A percentile compares a stretch with the other conserved stretches of the same genome.
Conservation (phyloP, 2,329 filamentous ascomycete genomes). For the Niveomyces coronatus region DNA sequence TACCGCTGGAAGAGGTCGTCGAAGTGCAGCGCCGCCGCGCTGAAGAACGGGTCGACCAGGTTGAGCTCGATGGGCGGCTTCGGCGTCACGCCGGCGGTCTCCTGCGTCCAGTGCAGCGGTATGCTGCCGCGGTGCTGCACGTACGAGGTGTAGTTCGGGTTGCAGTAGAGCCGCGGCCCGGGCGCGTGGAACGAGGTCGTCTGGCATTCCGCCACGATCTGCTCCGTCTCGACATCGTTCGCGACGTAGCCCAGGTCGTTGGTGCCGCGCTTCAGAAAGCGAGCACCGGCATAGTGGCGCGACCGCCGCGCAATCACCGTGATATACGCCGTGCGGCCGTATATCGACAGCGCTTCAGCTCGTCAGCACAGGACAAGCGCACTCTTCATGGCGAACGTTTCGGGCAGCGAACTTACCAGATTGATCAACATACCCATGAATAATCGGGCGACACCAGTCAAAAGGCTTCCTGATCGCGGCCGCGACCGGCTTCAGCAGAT, state of each 20-base stretch:
- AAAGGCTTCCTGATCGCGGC: conserved; percentile 66
- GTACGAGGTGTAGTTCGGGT: conserved; percentile 88
- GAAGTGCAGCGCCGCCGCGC: conserved; percentile 86
- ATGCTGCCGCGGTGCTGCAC: conserved; percentile 96
- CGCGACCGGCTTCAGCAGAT: conserved; percentile 69
- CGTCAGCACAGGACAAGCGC: background rate
- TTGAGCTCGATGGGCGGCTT: conserved; percentile 95
- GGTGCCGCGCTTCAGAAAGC: conserved; percentile 87
- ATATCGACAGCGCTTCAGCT: conserved; percentile 57
- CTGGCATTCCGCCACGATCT: conserved; percentile 89
- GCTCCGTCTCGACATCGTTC: conserved; percentile 97
- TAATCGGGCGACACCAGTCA: conserved; percentile 93
- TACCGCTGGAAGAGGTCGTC: conserved; percentile 91
- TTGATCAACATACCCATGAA: conserved; percentile 94
- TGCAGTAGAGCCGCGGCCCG: conserved; percentile 74
- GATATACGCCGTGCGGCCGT: conserved; percentile 81
- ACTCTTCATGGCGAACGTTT: conserved; percentile 12
- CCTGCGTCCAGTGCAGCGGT: conserved; percentile 93
- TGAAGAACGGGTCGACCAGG: conserved; percentile 92
- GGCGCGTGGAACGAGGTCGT: conserved; percentile 95
- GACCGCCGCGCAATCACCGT: conserved; percentile 90
- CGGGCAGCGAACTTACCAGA: conserved; percentile 33
- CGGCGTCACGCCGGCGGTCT: conserved; percentile 86
- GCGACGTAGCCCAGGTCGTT: conserved; percentile 94
- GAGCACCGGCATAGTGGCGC: conserved; percentile 84